These are phyloP conservation scores for Dendrocalamus sinicus DNA, from an alignment of 176 grass and related monocot genomes.

Conservation along the genomic window DNA sequence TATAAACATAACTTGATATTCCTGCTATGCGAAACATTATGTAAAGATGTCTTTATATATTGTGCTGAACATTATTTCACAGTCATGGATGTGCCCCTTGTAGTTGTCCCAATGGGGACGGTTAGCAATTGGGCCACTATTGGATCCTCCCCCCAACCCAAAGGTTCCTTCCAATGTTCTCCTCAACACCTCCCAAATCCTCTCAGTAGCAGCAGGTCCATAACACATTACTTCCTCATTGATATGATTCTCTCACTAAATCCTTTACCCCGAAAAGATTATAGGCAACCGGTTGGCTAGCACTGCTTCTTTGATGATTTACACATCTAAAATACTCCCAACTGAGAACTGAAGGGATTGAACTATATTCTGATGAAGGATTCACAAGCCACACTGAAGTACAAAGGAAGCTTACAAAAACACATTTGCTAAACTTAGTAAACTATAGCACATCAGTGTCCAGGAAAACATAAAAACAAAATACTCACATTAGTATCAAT, in stretches of 20 bases:
- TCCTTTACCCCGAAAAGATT: background rate
- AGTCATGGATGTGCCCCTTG: background rate
- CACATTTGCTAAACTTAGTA: slow-evolving; percentile 2
- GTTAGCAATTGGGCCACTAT: background rate
- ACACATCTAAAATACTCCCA: background rate
- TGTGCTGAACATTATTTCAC: background rate
- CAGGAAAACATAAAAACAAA: slow-evolving; percentile 43
- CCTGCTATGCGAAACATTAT: background rate
- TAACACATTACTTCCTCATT: background rate
- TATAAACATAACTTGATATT: slow-evolving; percentile 28
- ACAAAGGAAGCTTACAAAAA: slow-evolving; percentile 12
- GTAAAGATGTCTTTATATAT: background rate
- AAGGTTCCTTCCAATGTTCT: background rate
- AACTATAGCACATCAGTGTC: background rate
- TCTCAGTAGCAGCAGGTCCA: background rate
- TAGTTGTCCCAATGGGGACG: background rate
- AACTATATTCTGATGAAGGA: slow-evolving; percentile 22
- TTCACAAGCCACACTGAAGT: slow-evolving; percentile 3
- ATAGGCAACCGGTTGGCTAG: background rate
- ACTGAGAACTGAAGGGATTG: background rate
- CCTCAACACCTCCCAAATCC: background rate
- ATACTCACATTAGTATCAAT: slow-evolving; percentile 76
- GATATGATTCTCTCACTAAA: background rate
- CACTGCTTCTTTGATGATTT: background rate
- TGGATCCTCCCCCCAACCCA: too few relatives aligned